Percentiles rank a stretch among this genome's conserved stretches.
These are phyloP conservation scores for Aureobasidium sp. DNA, from an alignment of 2,329 filamentous ascomycete genomes.

Conservation along the genomic window DNA sequence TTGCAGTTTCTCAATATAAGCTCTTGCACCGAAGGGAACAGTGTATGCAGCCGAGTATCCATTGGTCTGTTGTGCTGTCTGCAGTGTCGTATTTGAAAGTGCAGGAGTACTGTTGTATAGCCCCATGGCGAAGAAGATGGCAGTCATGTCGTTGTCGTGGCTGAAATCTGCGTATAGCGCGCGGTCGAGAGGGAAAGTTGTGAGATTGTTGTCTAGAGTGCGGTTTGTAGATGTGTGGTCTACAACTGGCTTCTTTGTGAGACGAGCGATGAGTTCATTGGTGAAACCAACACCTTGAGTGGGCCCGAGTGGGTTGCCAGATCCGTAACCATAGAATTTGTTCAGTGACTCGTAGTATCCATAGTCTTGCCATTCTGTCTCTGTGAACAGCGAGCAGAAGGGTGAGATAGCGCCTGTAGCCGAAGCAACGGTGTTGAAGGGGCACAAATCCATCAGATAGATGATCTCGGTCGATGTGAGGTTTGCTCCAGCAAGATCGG, in stretches of 20 bases:
- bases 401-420: constrained; percentile 62
- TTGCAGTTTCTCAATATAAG: constrained; percentile 89
- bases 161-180: constrained; percentile 89
- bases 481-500: constrained; percentile 72
- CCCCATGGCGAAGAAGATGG: constrained; percentile 79
- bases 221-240: constrained; percentile 82
- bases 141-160: constrained; percentile 90
- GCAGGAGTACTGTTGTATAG: constrained; percentile 74
- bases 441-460: constrained; percentile 88
- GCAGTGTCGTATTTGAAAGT: constrained; percentile 50
- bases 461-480: constrained; percentile 70
- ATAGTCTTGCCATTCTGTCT: constrained; percentile 77
- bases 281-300: constrained; percentile 90
- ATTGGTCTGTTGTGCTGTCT: constrained; percentile 59
- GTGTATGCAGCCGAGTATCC: constrained; percentile 83
- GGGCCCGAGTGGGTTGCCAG: constrained; percentile 80
- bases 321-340: constrained; percentile 87
- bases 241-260: constrained; percentile 73
- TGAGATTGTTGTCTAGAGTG: constrained; percentile 73
- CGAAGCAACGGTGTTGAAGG: constrained; percentile 82
- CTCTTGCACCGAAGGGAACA: constrained; percentile 82
- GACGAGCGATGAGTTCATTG: constrained; percentile 86
- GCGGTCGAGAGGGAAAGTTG: constrained; percentile 76
- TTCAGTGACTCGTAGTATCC: constrained; percentile 83
- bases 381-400: constrained; percentile 82